Evolutionary conservation across 2,329 filamentous ascomycete genomes (phyloP), one percentile per base, ranked within the genome.

Genomic region (Alternaria viburni): DNA sequence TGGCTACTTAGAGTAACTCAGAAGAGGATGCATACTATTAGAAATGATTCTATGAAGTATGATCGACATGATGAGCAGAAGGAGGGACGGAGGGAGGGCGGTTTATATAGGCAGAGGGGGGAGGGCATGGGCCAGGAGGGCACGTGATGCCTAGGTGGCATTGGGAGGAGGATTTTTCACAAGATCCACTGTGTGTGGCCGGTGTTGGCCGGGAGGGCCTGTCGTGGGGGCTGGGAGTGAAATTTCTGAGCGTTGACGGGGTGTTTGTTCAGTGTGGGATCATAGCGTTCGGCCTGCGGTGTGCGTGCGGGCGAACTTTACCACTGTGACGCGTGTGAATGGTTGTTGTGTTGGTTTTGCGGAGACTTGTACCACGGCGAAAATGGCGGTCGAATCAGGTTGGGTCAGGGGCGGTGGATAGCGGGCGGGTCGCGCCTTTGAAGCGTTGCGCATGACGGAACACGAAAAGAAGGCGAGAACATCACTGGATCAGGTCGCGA

Each of bases 1-100:
- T 93, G 88, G 92, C 93, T 97, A 87, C 86, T 91, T 88, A 93
- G 87, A 89, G 89, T 88, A 95, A 91, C 89, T 93, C 91, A 96
- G 92, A 93, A 89, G 87, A 86, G 87, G 91, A 93, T 90, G 89
- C 93, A 87, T 90, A 94, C 93, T 97, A 93, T 94, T 52, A 97
- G 91, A 97, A 96, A 92, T 74, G 74, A 77, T 76, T 75, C 71
- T 68, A 64, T 70, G 69, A 72, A 73, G 69, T 73, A 52, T 52
- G 49, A 52, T 52, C 49, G 49, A 51, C 28, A 32, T 52, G 4
- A n/a, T 25, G 49, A 52, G 8, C 30, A 52, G 49, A 52, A 51
- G 30, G 49, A 30, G 32, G 49, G 49, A 51, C 49, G 49, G 32
- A 30, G 49, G 49, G 32, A 12, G 17, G 32, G 6, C 11, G 49